phyloP scores from a whole-genome alignment of 2,329 filamentous ascomycete genomes.

The Sarocladium strictum region DNA sequence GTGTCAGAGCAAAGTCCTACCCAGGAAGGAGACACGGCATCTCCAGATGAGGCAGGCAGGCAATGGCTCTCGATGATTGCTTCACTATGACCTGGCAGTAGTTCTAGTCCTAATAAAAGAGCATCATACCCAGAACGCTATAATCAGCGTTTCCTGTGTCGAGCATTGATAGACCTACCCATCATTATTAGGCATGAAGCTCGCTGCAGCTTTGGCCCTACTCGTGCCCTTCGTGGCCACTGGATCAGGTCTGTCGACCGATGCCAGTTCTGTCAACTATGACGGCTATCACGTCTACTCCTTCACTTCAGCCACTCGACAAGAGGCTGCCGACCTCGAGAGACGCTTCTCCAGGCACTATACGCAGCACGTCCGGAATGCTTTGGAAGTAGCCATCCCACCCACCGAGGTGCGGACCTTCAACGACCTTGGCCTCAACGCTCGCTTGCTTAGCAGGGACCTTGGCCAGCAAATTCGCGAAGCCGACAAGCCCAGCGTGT shows the following conservation, averaged over 20 bases:
- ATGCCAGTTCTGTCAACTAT: constrained; percentile 18
- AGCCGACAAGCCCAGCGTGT: constrained; percentile 20
- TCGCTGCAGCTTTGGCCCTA: neutral
- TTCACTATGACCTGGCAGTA: neutral
- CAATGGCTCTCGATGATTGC: neutral
- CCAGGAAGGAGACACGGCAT: neutral
- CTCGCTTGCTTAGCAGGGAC: constrained; percentile 20
- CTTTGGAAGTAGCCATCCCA: constrained; percentile 26
- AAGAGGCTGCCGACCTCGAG: constrained; percentile 14
- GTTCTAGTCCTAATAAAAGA: neutral
- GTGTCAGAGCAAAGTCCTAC: neutral
- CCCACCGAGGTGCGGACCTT: constrained; percentile 21
- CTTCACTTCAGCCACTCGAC: constrained; percentile 15
- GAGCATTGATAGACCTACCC: too few species aligned
- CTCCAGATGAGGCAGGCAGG: neutral
- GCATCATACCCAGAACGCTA: neutral
- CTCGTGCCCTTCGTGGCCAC: neutral
- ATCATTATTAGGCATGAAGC: neutral
- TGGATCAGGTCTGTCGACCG: neutral
- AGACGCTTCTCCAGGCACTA: constrained; percentile 15
- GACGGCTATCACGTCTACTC: constrained; percentile 27
- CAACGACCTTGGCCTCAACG: constrained; percentile 19
- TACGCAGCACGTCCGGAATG: constrained; percentile 20
- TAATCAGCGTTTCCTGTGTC: neutral
- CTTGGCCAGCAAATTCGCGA: constrained; percentile 21